These are phyloP conservation scores for Cantharellus anzutake DNA, from an alignment of 768 basidiomycete genomes.

Conservation along the genomic window DNA sequence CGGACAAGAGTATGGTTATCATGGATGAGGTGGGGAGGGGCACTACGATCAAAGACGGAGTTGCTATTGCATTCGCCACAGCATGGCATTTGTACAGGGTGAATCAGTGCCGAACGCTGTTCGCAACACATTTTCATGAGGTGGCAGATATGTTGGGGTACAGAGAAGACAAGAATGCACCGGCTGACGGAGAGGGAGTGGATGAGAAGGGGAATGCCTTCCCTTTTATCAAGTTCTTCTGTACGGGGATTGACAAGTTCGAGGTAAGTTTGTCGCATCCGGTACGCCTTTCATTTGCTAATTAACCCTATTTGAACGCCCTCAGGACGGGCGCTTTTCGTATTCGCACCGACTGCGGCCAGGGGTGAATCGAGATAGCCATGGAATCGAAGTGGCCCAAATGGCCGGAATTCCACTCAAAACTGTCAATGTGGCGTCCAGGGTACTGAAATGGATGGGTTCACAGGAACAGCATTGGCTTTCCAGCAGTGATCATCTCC, in stretches of 20 bases:
- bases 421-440: conserved; percentile 40
- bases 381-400: conserved; percentile 77
- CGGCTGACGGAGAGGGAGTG: neutral
- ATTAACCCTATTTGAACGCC: neutral
- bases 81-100: conserved; percentile 58
- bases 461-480: conserved; percentile 5
- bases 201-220: conserved; percentile 23
- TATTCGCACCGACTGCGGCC: conserved; percentile 68
- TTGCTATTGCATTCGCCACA: conserved; percentile 86
- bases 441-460: conserved; percentile 27
- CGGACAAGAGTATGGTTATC: conserved; percentile 76
- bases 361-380: conserved; percentile 80
- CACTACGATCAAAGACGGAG: conserved; percentile 78
- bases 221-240: conserved; percentile 59
- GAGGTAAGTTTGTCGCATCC: conserved; percentile 28
- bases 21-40: conserved; percentile 99
- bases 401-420: conserved; percentile 63
- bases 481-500: conserved; percentile 6
- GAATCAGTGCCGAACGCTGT: conserved; percentile 68
- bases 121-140: conserved; percentile 98
- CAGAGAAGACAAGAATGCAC: conserved; percentile 16
- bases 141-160: conserved; percentile 68
- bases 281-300: neutral
- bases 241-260: conserved; percentile 68
- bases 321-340: conserved; percentile 54